Conservation (phyloP, 23 red algal genomes). For the Agarophyton chilense region DNA sequence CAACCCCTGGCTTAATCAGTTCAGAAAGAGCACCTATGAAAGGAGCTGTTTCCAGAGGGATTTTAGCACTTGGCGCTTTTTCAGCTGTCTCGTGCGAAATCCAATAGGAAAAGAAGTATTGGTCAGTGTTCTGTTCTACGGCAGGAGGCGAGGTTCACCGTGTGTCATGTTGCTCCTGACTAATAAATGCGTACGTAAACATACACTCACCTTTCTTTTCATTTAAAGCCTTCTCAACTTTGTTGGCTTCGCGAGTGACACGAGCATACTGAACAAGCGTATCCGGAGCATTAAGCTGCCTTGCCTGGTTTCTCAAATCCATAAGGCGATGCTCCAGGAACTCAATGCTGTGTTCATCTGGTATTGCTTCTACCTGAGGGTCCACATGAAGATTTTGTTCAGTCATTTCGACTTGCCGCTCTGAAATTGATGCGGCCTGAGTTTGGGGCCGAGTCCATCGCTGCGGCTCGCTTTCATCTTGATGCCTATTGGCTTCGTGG, state of each 20-base stretch:
- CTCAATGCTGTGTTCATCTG: slow-evolving; percentile 35
- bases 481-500: not conserved
- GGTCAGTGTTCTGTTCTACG: not conserved
- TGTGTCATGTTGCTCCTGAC: too few species aligned
- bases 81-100: not conserved
- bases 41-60: not conserved
- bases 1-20: not conserved
- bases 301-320: slow-evolving; percentile 30
- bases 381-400: not conserved
- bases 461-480: not conserved
- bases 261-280: slow-evolving; percentile 66
- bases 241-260: slow-evolving; percentile 64
- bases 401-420: too few species aligned
- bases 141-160: too few species aligned
- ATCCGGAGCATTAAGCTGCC: slow-evolving; percentile 34
- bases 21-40: not conserved
- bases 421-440: too few species aligned
- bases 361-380: not conserved
- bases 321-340: slow-evolving; percentile 24
- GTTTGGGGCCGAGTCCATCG: not conserved
- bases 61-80: not conserved
- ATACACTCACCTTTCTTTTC: slow-evolving; percentile 74
- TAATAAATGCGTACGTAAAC: not conserved
- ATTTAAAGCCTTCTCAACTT: slow-evolving; percentile 44
- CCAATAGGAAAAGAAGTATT: not conserved